phyloP scores from a whole-genome alignment of 75 land plant species.

The Adiantum capillusveneris region DNA sequence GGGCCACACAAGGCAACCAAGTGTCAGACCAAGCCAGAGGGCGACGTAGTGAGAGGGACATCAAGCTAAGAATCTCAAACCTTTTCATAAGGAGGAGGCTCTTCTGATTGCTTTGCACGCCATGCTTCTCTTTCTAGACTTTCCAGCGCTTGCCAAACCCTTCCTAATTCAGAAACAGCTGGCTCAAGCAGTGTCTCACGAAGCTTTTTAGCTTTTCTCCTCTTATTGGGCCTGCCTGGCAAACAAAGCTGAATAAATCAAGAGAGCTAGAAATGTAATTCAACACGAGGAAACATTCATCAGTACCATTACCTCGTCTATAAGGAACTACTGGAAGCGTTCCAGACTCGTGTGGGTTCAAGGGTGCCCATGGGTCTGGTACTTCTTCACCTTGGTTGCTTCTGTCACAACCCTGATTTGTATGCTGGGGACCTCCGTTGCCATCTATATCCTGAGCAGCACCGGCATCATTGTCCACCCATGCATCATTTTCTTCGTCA shows the following conservation, averaged over 20 bases:
- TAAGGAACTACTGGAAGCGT: slow-evolving; percentile 69
- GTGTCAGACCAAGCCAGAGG: too few species aligned
- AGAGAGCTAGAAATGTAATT: not conserved
- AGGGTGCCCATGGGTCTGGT: slow-evolving; percentile 79
- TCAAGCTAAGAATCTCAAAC: slow-evolving; percentile 11
- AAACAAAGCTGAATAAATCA: not conserved
- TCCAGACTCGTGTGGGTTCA: slow-evolving; percentile 90
- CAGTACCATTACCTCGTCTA: slow-evolving; percentile 41
- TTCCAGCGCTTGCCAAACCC: slow-evolving; percentile 20
- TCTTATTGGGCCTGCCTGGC: not conserved
- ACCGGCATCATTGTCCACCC: slow-evolving; percentile 14
- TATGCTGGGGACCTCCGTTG: slow-evolving; percentile 8
- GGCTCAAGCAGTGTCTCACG: not conserved
- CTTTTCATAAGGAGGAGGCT: slow-evolving; percentile 56
- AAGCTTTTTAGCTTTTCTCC: not conserved
- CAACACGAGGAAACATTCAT: not conserved
- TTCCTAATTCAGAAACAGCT: slow-evolving; percentile 31
- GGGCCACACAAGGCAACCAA: not conserved
- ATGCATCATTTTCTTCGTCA: slow-evolving; percentile 10
- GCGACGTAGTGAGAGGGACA: not conserved
- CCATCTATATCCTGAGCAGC: slow-evolving; percentile 22
- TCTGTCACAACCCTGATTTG: slow-evolving; percentile 11
- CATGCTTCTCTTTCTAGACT: slow-evolving; percentile 5
- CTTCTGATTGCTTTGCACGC: slow-evolving; percentile 15
- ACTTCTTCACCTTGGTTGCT: slow-evolving; percentile 53